phyloP scores from a whole-genome alignment of 202 grass and related monocot genomes.

The Saccharum hybrid region DNA sequence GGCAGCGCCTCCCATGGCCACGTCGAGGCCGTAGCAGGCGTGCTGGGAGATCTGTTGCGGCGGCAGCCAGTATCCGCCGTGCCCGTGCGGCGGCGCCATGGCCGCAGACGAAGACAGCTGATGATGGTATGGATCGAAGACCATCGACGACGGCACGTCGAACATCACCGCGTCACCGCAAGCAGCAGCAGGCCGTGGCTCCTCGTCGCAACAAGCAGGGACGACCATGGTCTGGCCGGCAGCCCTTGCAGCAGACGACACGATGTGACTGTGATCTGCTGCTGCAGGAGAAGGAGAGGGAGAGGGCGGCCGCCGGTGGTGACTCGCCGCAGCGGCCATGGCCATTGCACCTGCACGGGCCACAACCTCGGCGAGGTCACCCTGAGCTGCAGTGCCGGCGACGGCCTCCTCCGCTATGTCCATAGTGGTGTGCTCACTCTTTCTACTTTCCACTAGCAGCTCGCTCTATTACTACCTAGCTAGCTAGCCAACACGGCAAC shows the following conservation, averaged over 20 bases:
- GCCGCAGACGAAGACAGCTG: neutral
- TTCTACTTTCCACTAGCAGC: slow-evolving; percentile 36
- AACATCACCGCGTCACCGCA: neutral
- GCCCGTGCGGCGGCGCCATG: neutral
- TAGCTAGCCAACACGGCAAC: neutral
- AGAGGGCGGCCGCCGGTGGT: neutral
- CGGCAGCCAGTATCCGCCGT: slow-evolving; percentile 10
- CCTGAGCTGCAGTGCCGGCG: slow-evolving; percentile 45
- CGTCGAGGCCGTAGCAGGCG: slow-evolving; percentile 14
- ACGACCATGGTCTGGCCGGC: slow-evolving; percentile 18
- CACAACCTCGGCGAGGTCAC: slow-evolving; percentile 65
- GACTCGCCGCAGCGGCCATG: neutral
- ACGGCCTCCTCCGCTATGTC: slow-evolving; percentile 38
- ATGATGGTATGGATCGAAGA: slow-evolving; percentile 39
- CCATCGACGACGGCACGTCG: neutral
- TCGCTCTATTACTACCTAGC: neutral
- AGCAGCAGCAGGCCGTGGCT: neutral
- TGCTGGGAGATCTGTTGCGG: slow-evolving; percentile 49
- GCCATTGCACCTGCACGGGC: slow-evolving; percentile 45
- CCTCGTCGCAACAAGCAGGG: slow-evolving; percentile 27
- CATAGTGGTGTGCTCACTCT: slow-evolving; percentile 36
- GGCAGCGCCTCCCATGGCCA: neutral
- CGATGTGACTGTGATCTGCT: neutral
- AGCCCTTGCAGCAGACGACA: neutral
- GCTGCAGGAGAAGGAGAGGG: neutral